Percentiles rank a stretch among this genome's conserved stretches.
Conservation (phyloP, 805 yeast genomes). For the Lipomyces chichibuensis region DNA sequence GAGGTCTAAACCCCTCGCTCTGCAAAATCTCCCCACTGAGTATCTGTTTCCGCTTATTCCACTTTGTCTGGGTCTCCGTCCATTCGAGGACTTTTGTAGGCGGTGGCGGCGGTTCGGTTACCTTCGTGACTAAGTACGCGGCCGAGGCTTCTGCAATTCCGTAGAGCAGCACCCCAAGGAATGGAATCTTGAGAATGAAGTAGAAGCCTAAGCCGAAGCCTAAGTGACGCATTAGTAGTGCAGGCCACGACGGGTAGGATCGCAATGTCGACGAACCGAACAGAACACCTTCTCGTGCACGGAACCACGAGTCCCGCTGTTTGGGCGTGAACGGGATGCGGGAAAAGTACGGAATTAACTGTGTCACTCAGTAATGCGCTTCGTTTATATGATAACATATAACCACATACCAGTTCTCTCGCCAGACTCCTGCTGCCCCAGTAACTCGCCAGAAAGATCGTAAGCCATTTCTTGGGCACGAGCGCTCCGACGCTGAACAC, state of each 20-base stretch:
- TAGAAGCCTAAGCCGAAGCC: constrained; percentile 57
- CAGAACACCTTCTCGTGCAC: constrained; percentile 57
- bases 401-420: constrained; percentile 45
- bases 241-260: background rate
- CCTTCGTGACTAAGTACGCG: constrained; percentile 58
- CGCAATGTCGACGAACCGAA: constrained; percentile 43
- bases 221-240: background rate
- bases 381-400: background rate
- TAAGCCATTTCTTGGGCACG: constrained; percentile 46
- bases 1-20: constrained; percentile 17
- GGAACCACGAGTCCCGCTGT: constrained; percentile 53
- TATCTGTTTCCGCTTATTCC: constrained; percentile 26
- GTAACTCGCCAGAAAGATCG: constrained; percentile 49
- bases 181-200: constrained; percentile 50
- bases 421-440: constrained; percentile 54
- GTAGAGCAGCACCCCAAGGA: constrained; percentile 53
- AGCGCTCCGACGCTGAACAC: constrained; percentile 46
- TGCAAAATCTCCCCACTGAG: constrained; percentile 16
- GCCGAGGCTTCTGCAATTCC: constrained; percentile 58
- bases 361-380: background rate
- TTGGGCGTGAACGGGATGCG: constrained; percentile 50
- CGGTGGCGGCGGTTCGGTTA: constrained; percentile 39
- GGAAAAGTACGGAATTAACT: constrained; percentile 54
- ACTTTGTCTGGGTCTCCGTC: constrained; percentile 25
- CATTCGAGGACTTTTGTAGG: constrained; percentile 22